Evolutionary conservation across 179 eudicot species (phyloP).

Genomic region (Monotropa hypopitys): DNA sequence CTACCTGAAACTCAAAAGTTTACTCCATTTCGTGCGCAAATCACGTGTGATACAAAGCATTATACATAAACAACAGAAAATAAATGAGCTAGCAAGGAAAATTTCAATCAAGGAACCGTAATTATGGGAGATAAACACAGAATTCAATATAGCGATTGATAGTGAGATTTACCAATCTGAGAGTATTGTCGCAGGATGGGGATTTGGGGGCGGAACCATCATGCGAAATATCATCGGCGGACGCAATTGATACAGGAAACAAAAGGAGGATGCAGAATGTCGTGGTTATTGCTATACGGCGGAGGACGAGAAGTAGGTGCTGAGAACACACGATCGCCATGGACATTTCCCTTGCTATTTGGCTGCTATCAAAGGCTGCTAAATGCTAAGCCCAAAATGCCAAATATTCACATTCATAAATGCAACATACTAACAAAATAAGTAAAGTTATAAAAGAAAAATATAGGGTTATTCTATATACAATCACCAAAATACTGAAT

Average conservation of each 20-base stretch:
- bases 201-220: conserved; percentile 9
- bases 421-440: no score
- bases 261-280: not conserved
- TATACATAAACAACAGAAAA: not conserved
- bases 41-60: not conserved
- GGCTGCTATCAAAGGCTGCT: not conserved
- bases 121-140: not conserved
- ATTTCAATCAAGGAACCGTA: not conserved
- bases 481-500: no score
- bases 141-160: not conserved
- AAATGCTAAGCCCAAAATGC: no score
- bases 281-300: not conserved
- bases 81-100: not conserved
- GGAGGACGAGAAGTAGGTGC: not conserved
- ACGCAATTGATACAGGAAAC: not conserved
- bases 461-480: no score
- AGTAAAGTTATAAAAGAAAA: no score
- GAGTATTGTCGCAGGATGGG: conserved; percentile 21
- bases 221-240: conserved; percentile 13
- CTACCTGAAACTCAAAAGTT: not conserved
- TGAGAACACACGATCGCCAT: not conserved
- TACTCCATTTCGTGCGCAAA: not conserved
- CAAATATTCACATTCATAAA: no score
- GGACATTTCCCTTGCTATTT: not conserved
- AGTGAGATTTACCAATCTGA: conserved; percentile 18